Evolutionary conservation across 345 rosid species (phyloP).

Genomic region (Gossypium sturtianum): DNA sequence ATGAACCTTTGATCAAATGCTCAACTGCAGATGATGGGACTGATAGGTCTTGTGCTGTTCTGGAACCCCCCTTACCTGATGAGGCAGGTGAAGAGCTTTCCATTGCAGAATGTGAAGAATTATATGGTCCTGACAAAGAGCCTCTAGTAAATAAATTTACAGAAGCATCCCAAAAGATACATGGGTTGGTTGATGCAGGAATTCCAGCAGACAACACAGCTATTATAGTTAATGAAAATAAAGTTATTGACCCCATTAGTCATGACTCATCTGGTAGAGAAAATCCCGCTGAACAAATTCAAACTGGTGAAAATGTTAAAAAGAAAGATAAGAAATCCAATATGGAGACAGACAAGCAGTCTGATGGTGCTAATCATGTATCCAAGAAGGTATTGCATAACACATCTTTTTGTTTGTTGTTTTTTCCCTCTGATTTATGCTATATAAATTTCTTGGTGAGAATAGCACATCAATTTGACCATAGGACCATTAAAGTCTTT

Average conservation of each 20-base stretch:
- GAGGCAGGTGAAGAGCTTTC: conserved; percentile 54
- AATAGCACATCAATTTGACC: neutral
- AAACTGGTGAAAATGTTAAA: conserved; percentile 27
- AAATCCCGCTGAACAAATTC: conserved; percentile 25
- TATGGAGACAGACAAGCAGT: conserved; percentile 27
- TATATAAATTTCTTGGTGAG: neutral
- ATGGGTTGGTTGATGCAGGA: conserved; percentile 20
- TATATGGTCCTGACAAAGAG: conserved; percentile 83
- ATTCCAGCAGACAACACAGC: conserved; percentile 25
- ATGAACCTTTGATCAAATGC: conserved; percentile 16
- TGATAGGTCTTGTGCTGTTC: conserved; percentile 25
- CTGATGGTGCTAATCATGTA: conserved; percentile 34
- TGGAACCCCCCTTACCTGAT: conserved; percentile 29
- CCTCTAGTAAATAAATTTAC: conserved; percentile 47
- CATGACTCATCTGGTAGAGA: conserved; percentile 29
- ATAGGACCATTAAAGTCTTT: neutral
- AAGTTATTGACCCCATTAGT: conserved; percentile 16
- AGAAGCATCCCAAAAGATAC: conserved; percentile 20
- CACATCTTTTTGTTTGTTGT: neutral
- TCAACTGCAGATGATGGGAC: conserved; percentile 27
- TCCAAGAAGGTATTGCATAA: conserved; percentile 52
- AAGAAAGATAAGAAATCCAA: conserved; percentile 34
- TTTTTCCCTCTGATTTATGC: neutral
- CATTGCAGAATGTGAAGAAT: conserved; percentile 75
- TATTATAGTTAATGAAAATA: conserved; percentile 17